These are phyloP conservation scores for Bacidia gigantensis DNA, from an alignment of 495 filamentous ascomycete genomes.

Conservation along the genomic window DNA sequence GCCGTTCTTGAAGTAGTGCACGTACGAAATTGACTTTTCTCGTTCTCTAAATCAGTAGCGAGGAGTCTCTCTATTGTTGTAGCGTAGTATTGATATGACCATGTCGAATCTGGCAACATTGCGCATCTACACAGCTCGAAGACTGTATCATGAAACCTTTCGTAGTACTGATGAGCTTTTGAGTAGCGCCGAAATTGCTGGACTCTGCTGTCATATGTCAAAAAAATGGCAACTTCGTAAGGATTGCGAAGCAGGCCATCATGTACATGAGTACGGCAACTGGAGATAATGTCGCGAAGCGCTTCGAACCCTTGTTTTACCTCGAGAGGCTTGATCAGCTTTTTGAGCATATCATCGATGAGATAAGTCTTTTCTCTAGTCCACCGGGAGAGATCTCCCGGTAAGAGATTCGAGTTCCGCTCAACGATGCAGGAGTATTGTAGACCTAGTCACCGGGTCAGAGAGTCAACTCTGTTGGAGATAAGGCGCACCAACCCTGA, in stretches of 20 bases:
- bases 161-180: not conserved
- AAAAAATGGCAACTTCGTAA: not conserved
- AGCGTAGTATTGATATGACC: not conserved
- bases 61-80: not conserved
- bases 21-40: not conserved
- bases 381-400: not conserved
- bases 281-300: not conserved
- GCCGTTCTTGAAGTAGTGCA: not conserved
- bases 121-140: not conserved
- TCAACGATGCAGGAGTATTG: not conserved
- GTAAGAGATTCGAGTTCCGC: not conserved
- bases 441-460: no score
- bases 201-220: not conserved
- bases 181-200: not conserved
- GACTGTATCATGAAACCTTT: not conserved
- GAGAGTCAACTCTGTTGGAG: no score
- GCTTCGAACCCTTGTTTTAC: not conserved
- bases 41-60: not conserved
- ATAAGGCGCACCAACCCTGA: no score
- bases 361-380: not conserved
- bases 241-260: not conserved
- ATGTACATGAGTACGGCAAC: not conserved
- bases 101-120: not conserved
- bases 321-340: not conserved
- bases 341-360: not conserved